phyloP scores from a whole-genome alignment of 768 basidiomycete species.

The Coprinellus micaceus region DNA sequence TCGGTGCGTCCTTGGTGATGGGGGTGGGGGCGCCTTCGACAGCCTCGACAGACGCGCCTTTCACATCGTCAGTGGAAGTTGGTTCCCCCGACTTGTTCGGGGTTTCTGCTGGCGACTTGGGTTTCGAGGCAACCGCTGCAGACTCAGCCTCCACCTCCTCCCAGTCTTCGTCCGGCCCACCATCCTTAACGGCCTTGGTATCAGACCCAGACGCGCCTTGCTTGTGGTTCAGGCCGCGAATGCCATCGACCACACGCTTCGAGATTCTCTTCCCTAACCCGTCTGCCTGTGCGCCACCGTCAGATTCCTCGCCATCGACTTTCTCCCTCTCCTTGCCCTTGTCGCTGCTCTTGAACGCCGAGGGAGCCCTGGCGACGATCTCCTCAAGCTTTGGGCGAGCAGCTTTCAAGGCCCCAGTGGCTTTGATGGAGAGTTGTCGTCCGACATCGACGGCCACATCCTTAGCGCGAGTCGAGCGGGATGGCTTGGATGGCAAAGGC shows the following conservation, averaged over 20 bases:
- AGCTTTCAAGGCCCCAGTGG: constrained; percentile 2
- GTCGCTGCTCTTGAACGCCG: background rate
- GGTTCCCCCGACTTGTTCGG: background rate
- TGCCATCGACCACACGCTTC: constrained; percentile 1
- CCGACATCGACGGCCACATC: constrained; percentile 5
- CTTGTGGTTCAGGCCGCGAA: background rate
- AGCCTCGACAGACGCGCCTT: background rate
- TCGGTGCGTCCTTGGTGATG: background rate
- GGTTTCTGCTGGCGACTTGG: background rate
- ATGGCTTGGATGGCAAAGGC: constrained; percentile 9
- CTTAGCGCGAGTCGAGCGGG: background rate
- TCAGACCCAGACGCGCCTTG: background rate
- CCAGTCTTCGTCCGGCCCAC: background rate
- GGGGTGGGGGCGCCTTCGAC: background rate
- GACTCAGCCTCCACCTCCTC: background rate
- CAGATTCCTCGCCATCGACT: background rate
- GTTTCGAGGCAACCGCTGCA: background rate
- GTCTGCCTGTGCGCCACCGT: background rate
- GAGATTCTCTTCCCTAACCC: constrained; percentile 2
- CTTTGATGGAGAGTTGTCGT: constrained; percentile 4
- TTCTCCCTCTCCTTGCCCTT: background rate
- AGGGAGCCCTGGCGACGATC: background rate
- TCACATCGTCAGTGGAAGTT: background rate
- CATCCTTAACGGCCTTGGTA: no score
- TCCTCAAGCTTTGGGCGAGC: constrained; percentile 5